Percentiles rank a stretch among this genome's conserved stretches.
Evolutionary conservation across 2,329 filamentous ascomycete genomes (phyloP).

Genomic region (Neonectria magnoliae): DNA sequence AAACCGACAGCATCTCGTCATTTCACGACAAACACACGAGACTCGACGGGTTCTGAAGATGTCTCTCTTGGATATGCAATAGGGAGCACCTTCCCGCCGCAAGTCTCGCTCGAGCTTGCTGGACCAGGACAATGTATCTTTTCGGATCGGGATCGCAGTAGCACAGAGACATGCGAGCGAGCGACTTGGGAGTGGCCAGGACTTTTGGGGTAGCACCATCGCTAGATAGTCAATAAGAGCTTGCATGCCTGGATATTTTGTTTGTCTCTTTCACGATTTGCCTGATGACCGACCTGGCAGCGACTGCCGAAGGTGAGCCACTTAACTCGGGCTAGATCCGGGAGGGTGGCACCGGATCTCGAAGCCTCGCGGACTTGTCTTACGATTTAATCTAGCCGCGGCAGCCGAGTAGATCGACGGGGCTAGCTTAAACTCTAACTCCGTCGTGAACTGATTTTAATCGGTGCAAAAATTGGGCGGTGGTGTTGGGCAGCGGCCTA

Average conservation of each 20-base stretch:
- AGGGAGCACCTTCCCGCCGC: constrained; percentile 14
- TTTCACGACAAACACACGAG: constrained; percentile 9
- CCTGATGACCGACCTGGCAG: too few relatives aligned
- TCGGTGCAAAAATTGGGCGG: not conserved
- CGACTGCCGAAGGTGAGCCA: not conserved
- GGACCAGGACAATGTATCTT: constrained; percentile 17
- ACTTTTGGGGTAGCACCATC: constrained; percentile 35
- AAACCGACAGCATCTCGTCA: constrained; percentile 27
- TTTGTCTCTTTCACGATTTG: not conserved
- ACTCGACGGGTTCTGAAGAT: constrained; percentile 25
- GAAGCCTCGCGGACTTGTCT: not conserved
- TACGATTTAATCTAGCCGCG: not conserved
- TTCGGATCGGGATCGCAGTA: constrained; percentile 19
- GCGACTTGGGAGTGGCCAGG: constrained; percentile 32
- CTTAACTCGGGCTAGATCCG: not conserved
- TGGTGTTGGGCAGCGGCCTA: not conserved
- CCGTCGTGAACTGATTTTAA: not conserved
- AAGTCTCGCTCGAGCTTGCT: constrained; percentile 22
- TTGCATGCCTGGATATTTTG: constrained; percentile 36
- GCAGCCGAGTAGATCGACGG: not conserved
- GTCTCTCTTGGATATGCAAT: constrained; percentile 19
- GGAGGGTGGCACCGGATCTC: not conserved
- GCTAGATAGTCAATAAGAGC: constrained; percentile 37
- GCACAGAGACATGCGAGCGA: constrained; percentile 38
- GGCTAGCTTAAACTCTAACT: not conserved